Percentiles rank a stretch among this genome's conserved stretches.
Conservation (phyloP, 352 stramenopile genomes). For the Phytophthora meadii region DNA sequence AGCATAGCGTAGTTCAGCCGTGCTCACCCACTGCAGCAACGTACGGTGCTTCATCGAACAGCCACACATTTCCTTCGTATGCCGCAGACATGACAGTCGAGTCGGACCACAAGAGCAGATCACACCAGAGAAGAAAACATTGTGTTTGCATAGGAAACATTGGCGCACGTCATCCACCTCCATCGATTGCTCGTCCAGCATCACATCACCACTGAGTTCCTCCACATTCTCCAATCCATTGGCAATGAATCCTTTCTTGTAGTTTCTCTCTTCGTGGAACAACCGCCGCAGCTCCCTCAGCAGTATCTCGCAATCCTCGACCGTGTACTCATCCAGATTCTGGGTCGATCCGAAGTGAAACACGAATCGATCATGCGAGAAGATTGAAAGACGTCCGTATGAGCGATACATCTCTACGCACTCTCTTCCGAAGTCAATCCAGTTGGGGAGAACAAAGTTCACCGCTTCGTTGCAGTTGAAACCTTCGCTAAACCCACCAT, state of each 20-base stretch:
- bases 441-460: constrained; percentile 88
- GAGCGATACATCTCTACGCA: constrained; percentile 75
- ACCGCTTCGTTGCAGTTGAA: constrained; percentile 94
- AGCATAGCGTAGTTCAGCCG: constrained; percentile 65
- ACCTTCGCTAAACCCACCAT: constrained; percentile 96
- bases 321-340: constrained; percentile 67
- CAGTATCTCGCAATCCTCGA: constrained; percentile 71
- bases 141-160: constrained; percentile 77
- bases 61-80: constrained; percentile 69
- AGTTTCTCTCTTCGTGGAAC: constrained; percentile 75
- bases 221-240: constrained; percentile 60
- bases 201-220: constrained; percentile 67
- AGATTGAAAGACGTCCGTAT: constrained; percentile 71
- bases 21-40: constrained; percentile 74
- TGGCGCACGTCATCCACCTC: constrained; percentile 72
- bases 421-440: constrained; percentile 82
- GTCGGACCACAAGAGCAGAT: constrained; percentile 69
- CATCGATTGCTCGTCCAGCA: constrained; percentile 80
- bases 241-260: constrained; percentile 57
- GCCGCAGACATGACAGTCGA: constrained; percentile 68
- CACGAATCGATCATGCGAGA: constrained; percentile 85
- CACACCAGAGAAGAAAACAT: constrained; percentile 84
- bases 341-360: constrained; percentile 78
- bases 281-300: constrained; percentile 68
- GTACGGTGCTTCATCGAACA: constrained; percentile 63